Evolutionary conservation across 192 early-diverging fungal genomes (phyloP).

Genomic region (Linnemannia hyalina): DNA sequence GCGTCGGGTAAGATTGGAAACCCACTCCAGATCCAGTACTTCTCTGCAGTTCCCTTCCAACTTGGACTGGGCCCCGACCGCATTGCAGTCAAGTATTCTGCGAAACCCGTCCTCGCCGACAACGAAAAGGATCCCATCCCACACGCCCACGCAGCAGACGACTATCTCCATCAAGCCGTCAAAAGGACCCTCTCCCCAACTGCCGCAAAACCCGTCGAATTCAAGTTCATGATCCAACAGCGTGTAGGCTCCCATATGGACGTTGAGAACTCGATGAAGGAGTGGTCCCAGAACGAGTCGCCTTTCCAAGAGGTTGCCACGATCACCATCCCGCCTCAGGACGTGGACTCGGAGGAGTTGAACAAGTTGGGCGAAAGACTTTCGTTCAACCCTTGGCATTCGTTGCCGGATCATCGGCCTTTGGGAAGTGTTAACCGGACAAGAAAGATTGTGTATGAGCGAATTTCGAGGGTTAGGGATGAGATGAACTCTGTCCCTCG

Average conservation of each 20-base stretch:
- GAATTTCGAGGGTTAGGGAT: conserved; percentile 43
- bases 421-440: conserved; percentile 32
- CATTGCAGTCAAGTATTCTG: conserved; percentile 39
- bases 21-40: conserved; percentile 44
- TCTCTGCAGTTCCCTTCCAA: conserved; percentile 30
- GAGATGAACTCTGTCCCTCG: conserved; percentile 25
- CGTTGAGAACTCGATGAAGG: conserved; percentile 42
- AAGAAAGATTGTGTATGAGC: conserved; percentile 48
- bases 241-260: conserved; percentile 16
- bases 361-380: conserved; percentile 32
- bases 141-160: background rate
- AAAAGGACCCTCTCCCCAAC: conserved; percentile 9
- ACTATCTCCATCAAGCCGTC: conserved; percentile 34
- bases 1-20: conserved; percentile 24
- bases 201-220: conserved; percentile 7
- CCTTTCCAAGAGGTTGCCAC: conserved; percentile 39
- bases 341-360: conserved; percentile 17
- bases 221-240: conserved; percentile 39
- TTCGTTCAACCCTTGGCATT: conserved; percentile 54
- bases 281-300: conserved; percentile 30
- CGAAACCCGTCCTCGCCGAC: conserved; percentile 17
- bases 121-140: conserved; percentile 23
- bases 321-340: conserved; percentile 39
- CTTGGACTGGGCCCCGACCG: conserved; percentile 29
- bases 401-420: conserved; percentile 24